Conservation (phyloP, 768 basidiomycete genomes). For the Mrakia frigida region DNA sequence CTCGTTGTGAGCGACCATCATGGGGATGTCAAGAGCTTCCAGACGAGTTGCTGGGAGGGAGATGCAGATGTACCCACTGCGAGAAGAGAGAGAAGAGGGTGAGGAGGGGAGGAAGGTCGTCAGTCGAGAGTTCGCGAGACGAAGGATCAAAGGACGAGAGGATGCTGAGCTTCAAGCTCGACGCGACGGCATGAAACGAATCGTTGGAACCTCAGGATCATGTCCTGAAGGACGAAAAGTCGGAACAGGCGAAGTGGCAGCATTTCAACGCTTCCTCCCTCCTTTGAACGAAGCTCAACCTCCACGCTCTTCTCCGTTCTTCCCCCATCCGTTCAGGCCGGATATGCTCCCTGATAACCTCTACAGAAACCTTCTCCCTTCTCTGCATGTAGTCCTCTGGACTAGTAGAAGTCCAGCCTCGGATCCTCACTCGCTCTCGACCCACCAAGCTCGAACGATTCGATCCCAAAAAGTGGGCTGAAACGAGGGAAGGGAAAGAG, state of each 20-base stretch:
- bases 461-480: too few relatives aligned
- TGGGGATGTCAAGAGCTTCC: slow-evolving; percentile 70
- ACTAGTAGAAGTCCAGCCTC: too few relatives aligned
- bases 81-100: neutral
- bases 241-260: neutral
- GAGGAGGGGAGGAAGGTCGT: neutral
- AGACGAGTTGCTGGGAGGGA: slow-evolving; percentile 72
- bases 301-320: slow-evolving; percentile 1
- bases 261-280: too few relatives aligned
- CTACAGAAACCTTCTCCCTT: neutral
- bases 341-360: neutral
- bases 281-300: neutral
- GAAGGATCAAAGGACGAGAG: neutral
- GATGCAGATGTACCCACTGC: slow-evolving; percentile 89
- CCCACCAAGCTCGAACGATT: too few relatives aligned
- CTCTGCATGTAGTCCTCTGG: too few relatives aligned
- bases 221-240: neutral
- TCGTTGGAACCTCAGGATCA: too few relatives aligned
- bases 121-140: neutral
- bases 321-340: slow-evolving; percentile 2
- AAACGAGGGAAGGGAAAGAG: neutral
- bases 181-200: too few relatives aligned
- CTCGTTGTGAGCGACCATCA: slow-evolving; percentile 89
- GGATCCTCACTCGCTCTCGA: too few relatives aligned
- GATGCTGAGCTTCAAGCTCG: neutral